A percentile compares a stretch with the other conserved stretches of the same genome.
Conservation (phyloP, 176 grass and related monocot species). For the Carex myosuroides region DNA sequence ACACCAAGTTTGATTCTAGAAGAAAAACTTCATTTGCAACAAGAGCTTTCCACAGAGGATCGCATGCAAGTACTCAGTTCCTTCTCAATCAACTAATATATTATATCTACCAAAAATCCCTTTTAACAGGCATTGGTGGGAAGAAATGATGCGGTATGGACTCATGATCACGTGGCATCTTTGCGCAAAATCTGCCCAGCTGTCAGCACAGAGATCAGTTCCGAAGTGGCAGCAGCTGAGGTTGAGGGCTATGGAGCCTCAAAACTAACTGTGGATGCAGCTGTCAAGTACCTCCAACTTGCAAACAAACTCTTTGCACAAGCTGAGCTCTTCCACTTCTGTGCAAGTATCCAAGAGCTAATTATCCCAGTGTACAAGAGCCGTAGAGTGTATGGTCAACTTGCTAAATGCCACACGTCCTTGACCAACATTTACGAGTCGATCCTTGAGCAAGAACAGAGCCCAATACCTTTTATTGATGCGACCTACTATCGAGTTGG, state of each 20-base stretch:
- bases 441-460: conserved; percentile 95
- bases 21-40: background rate
- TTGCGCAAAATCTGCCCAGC: conserved; percentile 84
- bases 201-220: conserved; percentile 65
- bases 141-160: conserved; percentile 96
- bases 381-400: conserved; percentile 78
- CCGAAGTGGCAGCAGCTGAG: conserved; percentile 84
- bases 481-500: conserved; percentile 97
- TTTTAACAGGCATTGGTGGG: conserved; percentile 83
- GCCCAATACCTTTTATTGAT: conserved; percentile 94
- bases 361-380: conserved; percentile 99
- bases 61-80: background rate
- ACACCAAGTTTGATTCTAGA: background rate
- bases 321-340: conserved; percentile 96
- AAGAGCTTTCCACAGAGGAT: background rate
- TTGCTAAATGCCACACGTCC: conserved; percentile 95
- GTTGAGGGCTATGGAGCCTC: conserved; percentile 99
- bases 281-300: conserved; percentile 97
- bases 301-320: conserved; percentile 88
- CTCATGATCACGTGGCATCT: conserved; percentile 72
- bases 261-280: conserved; percentile 86
- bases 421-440: conserved; percentile 86
- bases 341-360: conserved; percentile 84
- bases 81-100: background rate
- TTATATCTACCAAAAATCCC: background rate